Conservation (phyloP, 495 filamentous ascomycete species). For the Talaromyces trachyspermus region DNA sequence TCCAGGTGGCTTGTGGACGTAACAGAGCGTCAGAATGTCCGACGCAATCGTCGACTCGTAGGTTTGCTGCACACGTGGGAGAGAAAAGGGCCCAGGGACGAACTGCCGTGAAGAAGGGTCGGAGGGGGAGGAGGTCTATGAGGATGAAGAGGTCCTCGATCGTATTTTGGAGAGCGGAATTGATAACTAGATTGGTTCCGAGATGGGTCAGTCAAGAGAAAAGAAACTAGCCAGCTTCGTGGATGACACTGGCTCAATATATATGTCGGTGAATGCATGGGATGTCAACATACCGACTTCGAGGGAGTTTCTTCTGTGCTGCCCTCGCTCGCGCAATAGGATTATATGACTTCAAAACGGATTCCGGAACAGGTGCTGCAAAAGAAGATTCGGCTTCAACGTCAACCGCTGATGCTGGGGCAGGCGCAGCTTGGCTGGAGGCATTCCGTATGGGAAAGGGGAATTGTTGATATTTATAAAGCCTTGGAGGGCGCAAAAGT, state of each 20-base stretch:
- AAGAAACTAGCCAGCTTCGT: no score
- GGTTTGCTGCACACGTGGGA: conserved; percentile 83
- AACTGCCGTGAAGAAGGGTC: conserved; percentile 82
- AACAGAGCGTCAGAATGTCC: conserved; percentile 86
- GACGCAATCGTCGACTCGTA: conserved; percentile 76
- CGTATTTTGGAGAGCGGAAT: conserved; percentile 85
- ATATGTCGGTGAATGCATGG: no score
- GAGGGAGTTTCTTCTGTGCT: conserved; percentile 52
- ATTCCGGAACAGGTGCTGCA: conserved; percentile 16
- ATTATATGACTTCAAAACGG: conserved; percentile 42
- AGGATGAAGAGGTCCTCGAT: conserved; percentile 88
- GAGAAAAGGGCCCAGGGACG: conserved; percentile 86
- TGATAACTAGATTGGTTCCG: conserved; percentile 59
- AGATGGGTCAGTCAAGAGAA: no score
- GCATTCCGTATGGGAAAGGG: conserved; percentile 39
- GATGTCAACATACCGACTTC: conserved; percentile 53
- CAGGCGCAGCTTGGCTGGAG: conserved; percentile 35
- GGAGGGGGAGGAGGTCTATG: conserved; percentile 79
- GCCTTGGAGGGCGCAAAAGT: conserved; percentile 29
- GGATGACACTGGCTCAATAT: no score
- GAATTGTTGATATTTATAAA: conserved; percentile 27
- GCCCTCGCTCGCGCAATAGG: conserved; percentile 45
- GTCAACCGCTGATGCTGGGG: conserved; percentile 25
- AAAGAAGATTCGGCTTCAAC: conserved; percentile 33
- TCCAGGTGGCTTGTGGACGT: conserved; percentile 73